Evolutionary conservation across 768 basidiomycete species (phyloP).

Genomic region (Suillus spraguei): DNA sequence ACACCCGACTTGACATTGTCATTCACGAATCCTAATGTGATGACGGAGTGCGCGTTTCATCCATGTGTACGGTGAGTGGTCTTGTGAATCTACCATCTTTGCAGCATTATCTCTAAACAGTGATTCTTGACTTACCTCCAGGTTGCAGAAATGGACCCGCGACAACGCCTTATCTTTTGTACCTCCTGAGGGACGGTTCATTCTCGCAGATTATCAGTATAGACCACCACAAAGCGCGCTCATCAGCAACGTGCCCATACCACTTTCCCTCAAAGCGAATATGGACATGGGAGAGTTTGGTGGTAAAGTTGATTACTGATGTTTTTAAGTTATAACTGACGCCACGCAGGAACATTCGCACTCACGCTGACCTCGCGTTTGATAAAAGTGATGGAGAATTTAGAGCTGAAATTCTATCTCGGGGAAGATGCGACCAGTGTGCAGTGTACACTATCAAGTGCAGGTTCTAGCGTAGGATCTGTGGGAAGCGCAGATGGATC

Average conservation of each 20-base stretch:
- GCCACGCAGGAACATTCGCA: slow-evolving; percentile 55
- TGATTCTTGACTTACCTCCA: slow-evolving; percentile 29
- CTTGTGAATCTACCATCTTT: slow-evolving; percentile 2
- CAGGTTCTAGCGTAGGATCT: slow-evolving; percentile 48
- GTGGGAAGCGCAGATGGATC: slow-evolving; percentile 51
- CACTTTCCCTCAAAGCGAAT: slow-evolving; percentile 52
- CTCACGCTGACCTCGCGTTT: slow-evolving; percentile 65
- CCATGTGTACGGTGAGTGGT: slow-evolving; percentile 80
- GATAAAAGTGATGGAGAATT: slow-evolving; percentile 67
- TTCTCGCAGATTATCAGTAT: slow-evolving; percentile 82
- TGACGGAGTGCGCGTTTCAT: slow-evolving; percentile 87
- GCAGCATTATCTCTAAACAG: slow-evolving; percentile 12
- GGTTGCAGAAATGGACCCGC: slow-evolving; percentile 78
- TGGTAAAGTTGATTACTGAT: slow-evolving; percentile 20
- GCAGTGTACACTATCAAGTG: slow-evolving; percentile 68
- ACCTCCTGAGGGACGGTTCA: slow-evolving; percentile 90
- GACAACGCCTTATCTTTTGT: slow-evolving; percentile 85
- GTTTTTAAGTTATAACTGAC: neutral
- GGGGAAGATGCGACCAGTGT: slow-evolving; percentile 75
- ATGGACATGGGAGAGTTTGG: slow-evolving; percentile 33
- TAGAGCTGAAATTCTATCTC: slow-evolving; percentile 71
- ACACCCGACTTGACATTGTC: slow-evolving; percentile 86
- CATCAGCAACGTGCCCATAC: slow-evolving; percentile 52
- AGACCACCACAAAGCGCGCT: slow-evolving; percentile 37
- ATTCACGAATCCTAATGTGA: slow-evolving; percentile 72